Conservation (phyloP, 106 monocot genomes). For the Allium cepa region DNA sequence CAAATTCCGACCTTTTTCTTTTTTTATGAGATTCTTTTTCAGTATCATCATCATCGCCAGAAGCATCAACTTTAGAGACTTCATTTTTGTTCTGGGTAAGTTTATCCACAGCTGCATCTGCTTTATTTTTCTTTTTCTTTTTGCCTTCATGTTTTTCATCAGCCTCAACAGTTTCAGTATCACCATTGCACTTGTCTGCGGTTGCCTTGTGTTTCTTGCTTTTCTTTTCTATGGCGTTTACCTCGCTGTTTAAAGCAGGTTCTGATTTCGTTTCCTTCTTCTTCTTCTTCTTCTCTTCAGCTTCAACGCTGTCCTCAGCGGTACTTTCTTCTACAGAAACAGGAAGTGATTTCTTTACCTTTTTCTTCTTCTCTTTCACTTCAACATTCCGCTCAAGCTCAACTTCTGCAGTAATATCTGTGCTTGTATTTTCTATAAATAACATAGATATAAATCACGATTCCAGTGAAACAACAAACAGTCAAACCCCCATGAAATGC, state of each 20-base stretch:
- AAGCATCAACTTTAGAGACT: neutral
- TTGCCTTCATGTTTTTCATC: constrained; percentile 9
- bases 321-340: constrained; percentile 7
- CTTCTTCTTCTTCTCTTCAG: constrained; percentile 2
- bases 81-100: neutral
- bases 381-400: neutral
- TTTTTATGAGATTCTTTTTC: constrained; percentile 42
- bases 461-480: too few species aligned
- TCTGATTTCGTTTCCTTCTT: neutral
- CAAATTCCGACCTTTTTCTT: constrained; percentile 28
- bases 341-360: constrained; percentile 14
- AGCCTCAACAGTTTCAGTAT: constrained; percentile 3
- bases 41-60: constrained; percentile 7
- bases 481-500: too few species aligned
- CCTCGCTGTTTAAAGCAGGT: neutral
- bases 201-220: constrained; percentile 24
- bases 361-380: constrained; percentile 30
- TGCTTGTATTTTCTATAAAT: neutral
- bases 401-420: neutral
- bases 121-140: constrained; percentile 26
- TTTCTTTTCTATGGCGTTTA: constrained; percentile 18
- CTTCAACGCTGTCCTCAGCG: constrained; percentile 3
- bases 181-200: constrained; percentile 3
- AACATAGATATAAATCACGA: too few species aligned
- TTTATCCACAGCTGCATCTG: constrained; percentile 8